Evolutionary conservation across 2,329 filamentous ascomycete species (phyloP).

Genomic region (Herpotrichia juniperi): DNA sequence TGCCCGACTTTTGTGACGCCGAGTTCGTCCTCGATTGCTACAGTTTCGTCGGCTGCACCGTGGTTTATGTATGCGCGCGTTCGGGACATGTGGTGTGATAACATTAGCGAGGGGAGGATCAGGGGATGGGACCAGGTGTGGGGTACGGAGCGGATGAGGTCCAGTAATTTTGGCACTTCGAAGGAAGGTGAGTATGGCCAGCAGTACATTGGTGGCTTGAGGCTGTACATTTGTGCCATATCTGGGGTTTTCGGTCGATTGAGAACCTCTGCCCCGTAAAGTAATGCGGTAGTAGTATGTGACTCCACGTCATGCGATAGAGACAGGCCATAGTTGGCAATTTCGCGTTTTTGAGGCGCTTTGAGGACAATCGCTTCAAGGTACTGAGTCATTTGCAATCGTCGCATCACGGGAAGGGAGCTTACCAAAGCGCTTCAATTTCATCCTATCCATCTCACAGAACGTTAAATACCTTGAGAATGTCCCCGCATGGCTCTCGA

Average conservation of each 20-base stretch:
- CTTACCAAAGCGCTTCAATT: slow-evolving; percentile 1
- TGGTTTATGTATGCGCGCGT: neutral
- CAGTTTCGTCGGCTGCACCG: neutral
- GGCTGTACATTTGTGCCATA: no score
- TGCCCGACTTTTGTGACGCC: slow-evolving; percentile 4
- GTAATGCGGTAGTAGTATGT: slow-evolving; percentile 2
- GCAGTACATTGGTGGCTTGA: no score
- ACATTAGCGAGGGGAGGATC: neutral
- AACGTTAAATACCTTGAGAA: neutral
- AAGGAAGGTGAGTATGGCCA: neutral
- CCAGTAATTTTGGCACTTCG: neutral
- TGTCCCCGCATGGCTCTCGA: neutral
- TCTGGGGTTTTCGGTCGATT: neutral
- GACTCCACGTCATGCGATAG: neutral
- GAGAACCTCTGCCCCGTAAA: slow-evolving; percentile 3
- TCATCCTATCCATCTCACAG: neutral
- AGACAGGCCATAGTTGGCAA: slow-evolving; percentile 9
- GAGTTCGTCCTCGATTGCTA: neutral
- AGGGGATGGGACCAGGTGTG: neutral
- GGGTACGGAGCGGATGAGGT: neutral
- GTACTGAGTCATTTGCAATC: neutral
- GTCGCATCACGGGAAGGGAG: neutral
- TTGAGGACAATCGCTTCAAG: slow-evolving; percentile 4
- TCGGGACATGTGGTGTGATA: neutral
- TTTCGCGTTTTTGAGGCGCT: slow-evolving; percentile 8